A percentile compares a stretch with the other conserved stretches of the same genome.
Conservation (phyloP, 2,329 filamentous ascomycete species). For the Neocatenulostroma microsporum region DNA sequence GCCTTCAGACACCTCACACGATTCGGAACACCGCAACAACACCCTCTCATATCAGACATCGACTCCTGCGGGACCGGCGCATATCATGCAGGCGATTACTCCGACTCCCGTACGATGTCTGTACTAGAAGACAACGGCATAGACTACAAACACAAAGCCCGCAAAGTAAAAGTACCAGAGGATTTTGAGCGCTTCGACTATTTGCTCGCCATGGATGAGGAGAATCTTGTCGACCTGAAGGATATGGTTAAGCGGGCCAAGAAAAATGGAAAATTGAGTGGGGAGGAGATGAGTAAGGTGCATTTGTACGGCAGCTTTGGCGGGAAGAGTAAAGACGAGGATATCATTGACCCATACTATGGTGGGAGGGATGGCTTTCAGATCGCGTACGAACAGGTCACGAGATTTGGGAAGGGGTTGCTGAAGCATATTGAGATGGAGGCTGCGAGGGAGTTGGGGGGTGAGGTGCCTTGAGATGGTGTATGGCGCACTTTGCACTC, state of each 20-base stretch:
- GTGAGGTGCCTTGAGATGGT: conserved; percentile 5
- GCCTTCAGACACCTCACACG: conserved; percentile 68
- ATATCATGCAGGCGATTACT: conserved; percentile 70
- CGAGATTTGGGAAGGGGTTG: conserved; percentile 69
- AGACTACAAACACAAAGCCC: conserved; percentile 67
- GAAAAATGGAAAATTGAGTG: conserved; percentile 26
- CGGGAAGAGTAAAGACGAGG: conserved; percentile 51
- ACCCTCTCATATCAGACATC: conserved; percentile 55
- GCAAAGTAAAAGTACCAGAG: conserved; percentile 56
- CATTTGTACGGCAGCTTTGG: conserved; percentile 77
- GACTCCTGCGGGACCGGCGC: conserved; percentile 88
- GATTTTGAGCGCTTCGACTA: conserved; percentile 89
- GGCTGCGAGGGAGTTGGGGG: conserved; percentile 10
- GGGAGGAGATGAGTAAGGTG: conserved; percentile 36
- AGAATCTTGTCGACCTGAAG: conserved; percentile 66
- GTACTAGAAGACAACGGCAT: conserved; percentile 64
- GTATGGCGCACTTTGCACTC: background rate
- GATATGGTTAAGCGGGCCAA: conserved; percentile 49
- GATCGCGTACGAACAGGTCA: conserved; percentile 76
- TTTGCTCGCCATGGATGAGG: conserved; percentile 86
- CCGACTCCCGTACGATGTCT: conserved; percentile 75
- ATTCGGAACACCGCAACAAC: conserved; percentile 41
- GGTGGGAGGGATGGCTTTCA: conserved; percentile 75
- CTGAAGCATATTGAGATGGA: conserved; percentile 50
- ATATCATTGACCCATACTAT: conserved; percentile 87